Conservation (phyloP, 2,329 filamentous ascomycete genomes). For the Colletotrichum gigasporum region DNA sequence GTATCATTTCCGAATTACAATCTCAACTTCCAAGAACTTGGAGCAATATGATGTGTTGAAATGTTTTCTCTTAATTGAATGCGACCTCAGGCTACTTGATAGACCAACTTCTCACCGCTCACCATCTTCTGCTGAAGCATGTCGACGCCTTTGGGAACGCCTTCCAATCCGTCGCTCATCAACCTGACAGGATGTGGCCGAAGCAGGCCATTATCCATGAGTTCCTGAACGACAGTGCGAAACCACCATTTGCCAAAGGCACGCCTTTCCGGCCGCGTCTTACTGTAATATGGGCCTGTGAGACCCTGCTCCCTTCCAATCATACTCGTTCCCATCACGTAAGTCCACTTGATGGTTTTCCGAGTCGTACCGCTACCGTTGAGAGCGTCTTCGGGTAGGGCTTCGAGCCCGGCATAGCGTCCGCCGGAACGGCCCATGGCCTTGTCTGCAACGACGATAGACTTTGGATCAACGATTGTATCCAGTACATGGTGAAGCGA, state of each 20-base stretch:
- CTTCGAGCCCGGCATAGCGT: slow-evolving; percentile 46
- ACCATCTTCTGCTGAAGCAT: background rate
- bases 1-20: no score
- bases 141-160: background rate
- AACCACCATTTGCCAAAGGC: slow-evolving; percentile 3
- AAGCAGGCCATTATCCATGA: background rate
- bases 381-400: background rate
- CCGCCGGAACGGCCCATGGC: slow-evolving; percentile 49
- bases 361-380: background rate
- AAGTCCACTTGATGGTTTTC: background rate
- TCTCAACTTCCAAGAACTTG: no score
- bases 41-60: no score
- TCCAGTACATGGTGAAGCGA: slow-evolving; percentile 51
- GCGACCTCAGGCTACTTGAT: background rate
- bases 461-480: slow-evolving; percentile 46
- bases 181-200: background rate
- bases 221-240: background rate
- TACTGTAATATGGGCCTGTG: background rate
- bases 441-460: slow-evolving; percentile 47
- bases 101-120: background rate
- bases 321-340: slow-evolving; percentile 4
- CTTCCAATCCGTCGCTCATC: background rate
- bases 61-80: no score
- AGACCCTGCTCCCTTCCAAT: background rate
- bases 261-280: background rate